Evolutionary conservation across 495 filamentous ascomycete genomes (phyloP).

Genomic region (Penicillium pulvis): DNA sequence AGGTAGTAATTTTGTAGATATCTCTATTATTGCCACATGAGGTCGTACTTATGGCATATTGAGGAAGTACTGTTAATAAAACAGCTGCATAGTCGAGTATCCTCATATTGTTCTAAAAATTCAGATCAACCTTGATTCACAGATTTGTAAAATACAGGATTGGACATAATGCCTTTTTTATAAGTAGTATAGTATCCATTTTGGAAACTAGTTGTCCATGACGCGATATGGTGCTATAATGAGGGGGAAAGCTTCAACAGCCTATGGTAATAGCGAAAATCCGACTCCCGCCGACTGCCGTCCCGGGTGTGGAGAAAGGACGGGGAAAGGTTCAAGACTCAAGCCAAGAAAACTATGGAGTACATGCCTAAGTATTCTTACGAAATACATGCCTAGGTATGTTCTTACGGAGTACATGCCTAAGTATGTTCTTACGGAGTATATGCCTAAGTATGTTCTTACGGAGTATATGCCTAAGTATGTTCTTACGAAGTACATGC

Average conservation of each 20-base stretch:
- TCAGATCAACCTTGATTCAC: neutral
- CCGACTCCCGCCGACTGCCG: slow-evolving; percentile 5
- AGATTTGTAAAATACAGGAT: neutral
- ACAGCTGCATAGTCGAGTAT: neutral
- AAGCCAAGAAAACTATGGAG: neutral
- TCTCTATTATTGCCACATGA: neutral
- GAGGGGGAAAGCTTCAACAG: neutral
- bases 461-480: too few species aligned
- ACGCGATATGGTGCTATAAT: slow-evolving; percentile 7
- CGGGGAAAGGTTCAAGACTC: neutral
- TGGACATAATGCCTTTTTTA: neutral
- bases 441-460: too few species aligned
- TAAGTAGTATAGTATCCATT: neutral
- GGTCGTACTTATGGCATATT: neutral
- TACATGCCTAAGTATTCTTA: too few species aligned
- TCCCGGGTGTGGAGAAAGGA: neutral
- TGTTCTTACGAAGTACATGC: too few species aligned
- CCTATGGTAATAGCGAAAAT: neutral
- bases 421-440: too few species aligned
- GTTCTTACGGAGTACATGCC: too few species aligned
- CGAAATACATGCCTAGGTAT: too few species aligned
- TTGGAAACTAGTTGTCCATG: neutral
- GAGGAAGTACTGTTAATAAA: neutral
- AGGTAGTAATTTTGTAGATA: neutral
- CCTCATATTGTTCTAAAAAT: neutral